A percentile compares a stretch with the other conserved stretches of the same genome.
Conservation (phyloP, 495 filamentous ascomycete genomes). For the Trichoderma asperelloides region DNA sequence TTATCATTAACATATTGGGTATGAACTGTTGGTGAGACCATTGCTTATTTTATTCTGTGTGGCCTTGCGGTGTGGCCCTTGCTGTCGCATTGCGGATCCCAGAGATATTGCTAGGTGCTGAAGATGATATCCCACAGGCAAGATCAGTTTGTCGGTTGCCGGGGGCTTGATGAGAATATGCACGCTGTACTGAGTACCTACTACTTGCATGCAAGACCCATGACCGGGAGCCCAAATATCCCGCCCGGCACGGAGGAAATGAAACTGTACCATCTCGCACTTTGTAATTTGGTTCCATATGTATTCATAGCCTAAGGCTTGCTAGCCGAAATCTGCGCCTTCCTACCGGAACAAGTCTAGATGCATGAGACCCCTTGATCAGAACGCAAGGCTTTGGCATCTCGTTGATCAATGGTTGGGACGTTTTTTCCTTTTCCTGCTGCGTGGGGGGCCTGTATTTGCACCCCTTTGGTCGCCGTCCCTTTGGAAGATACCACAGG, state of each 20-base stretch:
- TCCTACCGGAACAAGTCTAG: constrained; percentile 5
- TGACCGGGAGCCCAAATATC: not conserved
- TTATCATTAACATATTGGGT: no score
- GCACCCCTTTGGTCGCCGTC: not conserved
- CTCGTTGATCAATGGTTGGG: not conserved
- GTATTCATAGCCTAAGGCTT: not conserved
- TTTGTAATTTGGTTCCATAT: not conserved
- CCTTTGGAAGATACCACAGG: not conserved
- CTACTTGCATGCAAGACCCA: not conserved
- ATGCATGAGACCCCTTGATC: not conserved
- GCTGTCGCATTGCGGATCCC: not conserved
- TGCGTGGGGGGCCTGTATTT: not conserved
- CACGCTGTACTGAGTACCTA: no score
- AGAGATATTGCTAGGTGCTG: not conserved
- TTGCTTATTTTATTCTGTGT: not conserved
- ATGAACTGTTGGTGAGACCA: not conserved
- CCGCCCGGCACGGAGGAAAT: not conserved
- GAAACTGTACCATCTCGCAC: not conserved
- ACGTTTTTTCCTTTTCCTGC: not conserved
- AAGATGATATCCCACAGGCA: not conserved
- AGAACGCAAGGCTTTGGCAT: not conserved
- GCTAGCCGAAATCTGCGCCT: constrained; percentile 5
- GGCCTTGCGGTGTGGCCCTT: not conserved
- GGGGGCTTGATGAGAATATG: not conserved
- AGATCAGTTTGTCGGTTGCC: not conserved